Base-by-base conservation (phyloP, 2,329 filamentous ascomycete species). In the Trichophyton equinum region DNA sequence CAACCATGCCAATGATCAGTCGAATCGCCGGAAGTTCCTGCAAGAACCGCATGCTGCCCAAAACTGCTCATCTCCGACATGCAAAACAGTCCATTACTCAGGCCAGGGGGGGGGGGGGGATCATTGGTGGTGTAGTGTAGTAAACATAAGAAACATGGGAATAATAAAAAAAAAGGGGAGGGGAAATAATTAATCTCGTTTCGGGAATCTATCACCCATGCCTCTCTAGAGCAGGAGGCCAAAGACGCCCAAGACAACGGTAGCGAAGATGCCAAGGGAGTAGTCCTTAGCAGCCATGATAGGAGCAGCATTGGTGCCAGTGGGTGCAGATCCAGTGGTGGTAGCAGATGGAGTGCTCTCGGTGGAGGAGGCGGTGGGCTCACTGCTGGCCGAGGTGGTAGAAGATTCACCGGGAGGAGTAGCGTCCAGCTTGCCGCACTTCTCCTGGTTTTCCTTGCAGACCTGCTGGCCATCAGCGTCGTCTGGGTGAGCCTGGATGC, bases 211-310 rank as follows among this genome's bases (percentile, higher is more conserved):
- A 18, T 3, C 33, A 38, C 33, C 33, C 33, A 38, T 38, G 33
- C 33, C 33, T 13, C 38, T 30, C 30, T 81, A 86, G 71, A 86
- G 72, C 64, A 82, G 74, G 64, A 85, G 70, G 64, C 81, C 82
- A 68, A 85, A 81, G 60, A 81, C 72, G 58, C 79, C 77, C 61
- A 82, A 73, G 64, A 85, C 72, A 67, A 79, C 79, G 62, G 78
- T 78, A 57, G 77, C 79, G 60, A 85, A 70, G 46, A 77, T 68
- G 60, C 77, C 76, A 60, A 79, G 80, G 58, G 81, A 79, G 68
- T 80, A 80, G 64, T 79, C 75, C 67, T 77, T 75, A 57, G 72
- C 74, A 65, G 77, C 67, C 64, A 79, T 62, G 62, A 75, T 74
- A 30, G 71, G 71, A 56, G 80, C 81, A 63, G 77, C 79, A 64